Percentiles rank a stretch among this genome's conserved stretches.
Conservation (phyloP, 805 yeast genomes). For the Saturnispora galanensis region DNA sequence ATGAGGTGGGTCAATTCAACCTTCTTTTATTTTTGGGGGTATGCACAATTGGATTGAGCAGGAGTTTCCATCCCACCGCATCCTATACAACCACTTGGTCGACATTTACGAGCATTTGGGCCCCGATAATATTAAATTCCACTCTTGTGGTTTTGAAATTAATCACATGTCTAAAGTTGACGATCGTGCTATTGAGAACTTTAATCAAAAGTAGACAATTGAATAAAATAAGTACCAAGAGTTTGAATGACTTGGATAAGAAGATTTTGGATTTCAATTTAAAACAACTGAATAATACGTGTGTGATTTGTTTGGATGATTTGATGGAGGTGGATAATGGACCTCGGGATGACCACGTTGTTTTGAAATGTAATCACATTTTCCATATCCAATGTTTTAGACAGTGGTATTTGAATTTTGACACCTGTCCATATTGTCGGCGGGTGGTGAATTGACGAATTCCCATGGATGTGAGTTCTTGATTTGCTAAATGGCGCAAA, state of each 20-base stretch:
- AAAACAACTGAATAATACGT: conserved; percentile 11
- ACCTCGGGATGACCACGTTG: background rate
- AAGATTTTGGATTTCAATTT: background rate
- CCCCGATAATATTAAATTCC: conserved; percentile 10
- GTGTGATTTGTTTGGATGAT: conserved; percentile 15
- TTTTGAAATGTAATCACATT: conserved; percentile 14
- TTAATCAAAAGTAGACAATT: conserved; percentile 14
- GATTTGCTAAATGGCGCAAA: too few species aligned
- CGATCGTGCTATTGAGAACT: conserved; percentile 11
- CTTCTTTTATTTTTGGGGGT: conserved; percentile 7
- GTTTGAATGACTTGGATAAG: background rate
- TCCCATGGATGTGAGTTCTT: too few species aligned
- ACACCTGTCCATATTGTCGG: conserved; percentile 16
- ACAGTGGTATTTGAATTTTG: conserved; percentile 13
- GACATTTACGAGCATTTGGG: conserved; percentile 10
- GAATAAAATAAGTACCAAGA: conserved; percentile 7
- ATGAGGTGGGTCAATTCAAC: conserved; percentile 8
- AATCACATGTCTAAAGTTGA: conserved; percentile 11
- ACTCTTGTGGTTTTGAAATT: conserved; percentile 12
- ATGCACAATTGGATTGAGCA: conserved; percentile 8
- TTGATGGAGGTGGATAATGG: background rate
- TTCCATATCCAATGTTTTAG: conserved; percentile 16
- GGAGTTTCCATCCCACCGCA: conserved; percentile 6
- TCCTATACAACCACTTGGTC: conserved; percentile 4
- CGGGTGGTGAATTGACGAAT: conserved; percentile 6